Evolutionary conservation across 768 basidiomycete species (phyloP).

Genomic region (Rhizopogon vesiculosus): DNA sequence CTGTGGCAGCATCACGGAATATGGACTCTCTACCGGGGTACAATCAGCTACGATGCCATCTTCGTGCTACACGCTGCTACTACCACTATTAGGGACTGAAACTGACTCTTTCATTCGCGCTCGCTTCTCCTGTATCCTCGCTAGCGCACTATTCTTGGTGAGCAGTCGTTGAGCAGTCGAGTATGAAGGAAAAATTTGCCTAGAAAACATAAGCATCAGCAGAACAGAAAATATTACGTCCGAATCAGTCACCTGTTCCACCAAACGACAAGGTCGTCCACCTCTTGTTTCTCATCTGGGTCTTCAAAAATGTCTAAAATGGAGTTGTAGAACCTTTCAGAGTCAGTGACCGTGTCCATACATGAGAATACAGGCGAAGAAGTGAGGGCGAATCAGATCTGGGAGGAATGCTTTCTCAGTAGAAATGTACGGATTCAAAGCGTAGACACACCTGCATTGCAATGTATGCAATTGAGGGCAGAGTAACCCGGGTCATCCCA

Average conservation of each 20-base stretch:
- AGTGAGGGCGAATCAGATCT: too few species aligned
- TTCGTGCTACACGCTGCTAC: neutral
- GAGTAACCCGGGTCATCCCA: too few species aligned
- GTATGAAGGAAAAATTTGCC: conserved; percentile 5
- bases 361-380: too few species aligned
- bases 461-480: too few species aligned
- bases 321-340: too few species aligned
- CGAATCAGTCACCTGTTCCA: conserved; percentile 13
- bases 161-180: neutral
- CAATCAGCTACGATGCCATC: neutral
- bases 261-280: conserved; percentile 11
- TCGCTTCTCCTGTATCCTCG: conserved; percentile 1
- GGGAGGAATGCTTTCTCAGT: too few species aligned
- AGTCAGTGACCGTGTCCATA: too few species aligned
- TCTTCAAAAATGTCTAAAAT: too few species aligned
- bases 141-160: conserved; percentile 1
- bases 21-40: neutral
- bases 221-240: neutral
- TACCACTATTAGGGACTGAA: neutral
- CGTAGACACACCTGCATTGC: too few species aligned
- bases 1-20: neutral
- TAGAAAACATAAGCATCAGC: neutral
- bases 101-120: neutral
- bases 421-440: too few species aligned
- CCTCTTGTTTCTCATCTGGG: conserved; percentile 1